Percentiles rank a stretch among this genome's conserved stretches.
Evolutionary conservation across 441 rosid genomes (phyloP).

Genomic region (Bocquillonia castaneifolia): DNA sequence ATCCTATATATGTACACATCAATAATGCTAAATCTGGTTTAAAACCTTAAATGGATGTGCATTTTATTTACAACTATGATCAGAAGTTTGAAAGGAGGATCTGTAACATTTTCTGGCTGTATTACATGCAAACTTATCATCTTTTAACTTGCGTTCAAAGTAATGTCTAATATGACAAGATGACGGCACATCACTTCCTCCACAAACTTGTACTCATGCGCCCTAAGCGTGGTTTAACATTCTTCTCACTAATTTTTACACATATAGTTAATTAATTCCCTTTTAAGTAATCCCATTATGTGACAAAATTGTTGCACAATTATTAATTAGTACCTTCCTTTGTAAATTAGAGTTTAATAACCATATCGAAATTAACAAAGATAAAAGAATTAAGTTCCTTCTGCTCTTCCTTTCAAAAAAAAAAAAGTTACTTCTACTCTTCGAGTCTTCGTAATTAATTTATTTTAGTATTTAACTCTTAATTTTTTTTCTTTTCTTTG

Average conservation of each 20-base stretch:
- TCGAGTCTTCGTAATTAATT: no score
- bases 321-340: background rate
- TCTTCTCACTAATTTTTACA: background rate
- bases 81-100: constrained; percentile 11
- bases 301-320: background rate
- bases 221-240: constrained; percentile 14
- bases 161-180: constrained; percentile 19
- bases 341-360: background rate
- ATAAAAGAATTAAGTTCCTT: no score
- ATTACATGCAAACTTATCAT: background rate
- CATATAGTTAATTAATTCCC: background rate
- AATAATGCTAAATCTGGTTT: background rate
- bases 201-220: constrained; percentile 21
- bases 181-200: constrained; percentile 17
- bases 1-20: background rate
- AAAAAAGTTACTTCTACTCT: no score
- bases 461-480: no score
- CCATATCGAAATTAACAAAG: no score
- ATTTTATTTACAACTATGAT: background rate
- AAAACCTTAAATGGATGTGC: background rate
- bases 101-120: constrained; percentile 21
- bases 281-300: background rate
- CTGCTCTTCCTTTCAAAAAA: no score
- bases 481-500: no score
- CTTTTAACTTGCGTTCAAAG: constrained; percentile 12